Evolutionary conservation across 2,329 filamentous ascomycete genomes (phyloP).

Genomic region (Akanthomyces uredinophilus): DNA sequence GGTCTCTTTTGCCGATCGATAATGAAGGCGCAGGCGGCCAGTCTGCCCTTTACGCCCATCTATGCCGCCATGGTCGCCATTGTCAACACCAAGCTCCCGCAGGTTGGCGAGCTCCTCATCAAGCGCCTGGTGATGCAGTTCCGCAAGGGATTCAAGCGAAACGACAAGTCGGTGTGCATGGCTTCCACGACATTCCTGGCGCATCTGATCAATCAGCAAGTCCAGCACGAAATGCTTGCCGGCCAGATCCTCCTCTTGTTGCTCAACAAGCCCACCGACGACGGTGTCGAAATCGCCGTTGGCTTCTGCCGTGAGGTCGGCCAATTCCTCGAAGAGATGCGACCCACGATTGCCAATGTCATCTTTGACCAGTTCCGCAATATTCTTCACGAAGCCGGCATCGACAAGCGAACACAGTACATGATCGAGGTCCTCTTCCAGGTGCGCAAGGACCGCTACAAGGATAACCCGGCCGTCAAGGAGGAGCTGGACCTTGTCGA

Average conservation of each 20-base stretch:
- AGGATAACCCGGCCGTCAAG: constrained; percentile 84
- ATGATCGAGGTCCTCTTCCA: constrained; percentile 99
- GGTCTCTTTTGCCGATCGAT: constrained; percentile 93
- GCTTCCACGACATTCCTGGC: constrained; percentile 92
- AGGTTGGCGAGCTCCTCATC: constrained; percentile 86
- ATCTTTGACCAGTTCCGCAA: constrained; percentile 96
- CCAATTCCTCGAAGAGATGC: constrained; percentile 94
- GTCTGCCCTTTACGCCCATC: constrained; percentile 91
- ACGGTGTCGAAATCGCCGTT: constrained; percentile 96
- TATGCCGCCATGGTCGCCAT: constrained; percentile 95
- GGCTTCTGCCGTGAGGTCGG: constrained; percentile 89
- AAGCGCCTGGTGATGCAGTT: constrained; percentile 86
- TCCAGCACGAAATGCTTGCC: constrained; percentile 87
- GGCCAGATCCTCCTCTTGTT: constrained; percentile 90
- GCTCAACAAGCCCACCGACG: constrained; percentile 91
- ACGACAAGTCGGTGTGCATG: constrained; percentile 93
- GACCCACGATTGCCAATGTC: constrained; percentile 74
- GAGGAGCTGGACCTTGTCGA: constrained; percentile 94
- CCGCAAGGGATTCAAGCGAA: constrained; percentile 89
- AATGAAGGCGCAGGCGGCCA: constrained; percentile 97
- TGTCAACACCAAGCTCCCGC: constrained; percentile 94
- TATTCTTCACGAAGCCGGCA: constrained; percentile 92
- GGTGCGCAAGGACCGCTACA: constrained; percentile 92
- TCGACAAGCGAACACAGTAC: constrained; percentile 97
- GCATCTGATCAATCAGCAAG: constrained; percentile 92